Evolutionary conservation across 164 flowering plant species (phyloP).

Genomic region (Magnolia changhungtana): DNA sequence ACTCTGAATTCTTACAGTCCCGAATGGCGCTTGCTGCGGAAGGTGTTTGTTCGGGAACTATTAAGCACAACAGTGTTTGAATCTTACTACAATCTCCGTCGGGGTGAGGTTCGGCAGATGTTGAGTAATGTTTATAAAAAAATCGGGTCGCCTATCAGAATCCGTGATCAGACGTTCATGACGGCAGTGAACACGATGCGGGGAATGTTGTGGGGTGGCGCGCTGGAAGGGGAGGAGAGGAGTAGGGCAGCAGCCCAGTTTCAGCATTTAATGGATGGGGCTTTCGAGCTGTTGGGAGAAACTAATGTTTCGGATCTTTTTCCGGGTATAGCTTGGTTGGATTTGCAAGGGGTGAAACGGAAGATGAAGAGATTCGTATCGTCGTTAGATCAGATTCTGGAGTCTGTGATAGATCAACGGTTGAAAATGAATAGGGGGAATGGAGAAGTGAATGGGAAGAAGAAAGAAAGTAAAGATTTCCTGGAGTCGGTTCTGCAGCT

Average conservation of each 20-base stretch:
- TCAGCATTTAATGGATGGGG: slow-evolving; percentile 29
- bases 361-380: slow-evolving; percentile 10
- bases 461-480: slow-evolving; percentile 20
- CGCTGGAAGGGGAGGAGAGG: slow-evolving; percentile 7
- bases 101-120: slow-evolving; percentile 18
- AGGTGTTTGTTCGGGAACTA: neutral
- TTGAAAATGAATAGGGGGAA: neutral
- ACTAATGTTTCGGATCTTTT: slow-evolving; percentile 45
- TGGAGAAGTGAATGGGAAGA: neutral
- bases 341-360: slow-evolving; percentile 41
- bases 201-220: slow-evolving; percentile 38
- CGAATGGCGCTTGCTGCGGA: slow-evolving; percentile 7
- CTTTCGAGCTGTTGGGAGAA: slow-evolving; percentile 23
- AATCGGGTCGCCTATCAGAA: slow-evolving; percentile 12
- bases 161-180: slow-evolving; percentile 20
- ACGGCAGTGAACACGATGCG: slow-evolving; percentile 19
- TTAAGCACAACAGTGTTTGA: slow-evolving; percentile 19
- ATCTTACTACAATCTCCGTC: slow-evolving; percentile 17
- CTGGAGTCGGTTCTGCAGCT: slow-evolving; percentile 35
- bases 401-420: slow-evolving; percentile 25
- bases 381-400: slow-evolving; percentile 33
- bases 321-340: slow-evolving; percentile 38
- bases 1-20: neutral
- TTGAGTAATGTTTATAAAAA: slow-evolving; percentile 8
- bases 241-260: slow-evolving; percentile 29